phyloP scores from a whole-genome alignment of 1,139 yeast species.

The Pichia sp. region DNA sequence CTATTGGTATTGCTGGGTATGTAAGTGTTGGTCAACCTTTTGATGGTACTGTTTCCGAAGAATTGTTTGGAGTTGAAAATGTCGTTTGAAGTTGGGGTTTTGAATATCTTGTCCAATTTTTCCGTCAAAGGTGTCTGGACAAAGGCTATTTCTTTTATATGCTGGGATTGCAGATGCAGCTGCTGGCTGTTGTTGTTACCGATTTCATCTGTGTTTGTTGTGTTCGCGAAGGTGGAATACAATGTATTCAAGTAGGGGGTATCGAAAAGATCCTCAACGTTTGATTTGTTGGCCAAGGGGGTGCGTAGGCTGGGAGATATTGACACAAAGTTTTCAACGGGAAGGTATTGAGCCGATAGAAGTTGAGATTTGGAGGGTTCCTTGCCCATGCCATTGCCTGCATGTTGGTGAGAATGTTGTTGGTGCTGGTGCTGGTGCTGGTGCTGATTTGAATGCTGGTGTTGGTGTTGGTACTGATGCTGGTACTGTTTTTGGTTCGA shows the following conservation, averaged over 20 bases:
- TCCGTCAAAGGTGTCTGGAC: constrained; percentile 8
- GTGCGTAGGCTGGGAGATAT: constrained; percentile 19
- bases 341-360: background rate
- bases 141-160: constrained; percentile 9
- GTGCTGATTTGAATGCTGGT: background rate
- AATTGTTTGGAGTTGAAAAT: constrained; percentile 22
- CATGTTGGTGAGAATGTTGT: constrained; percentile 6
- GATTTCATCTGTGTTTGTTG: constrained; percentile 18
- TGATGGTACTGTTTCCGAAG: constrained; percentile 10
- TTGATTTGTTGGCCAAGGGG: constrained; percentile 16
- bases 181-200: background rate
- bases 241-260: constrained; percentile 17
- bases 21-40: constrained; percentile 2
- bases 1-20: background rate
- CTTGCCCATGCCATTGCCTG: background rate
- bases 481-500: constrained; percentile 1
- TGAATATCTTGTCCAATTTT: constrained; percentile 29
- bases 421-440: constrained; percentile 1
- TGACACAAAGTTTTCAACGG: background rate
- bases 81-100: constrained; percentile 25
- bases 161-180: constrained; percentile 11
- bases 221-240: constrained; percentile 11
- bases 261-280: constrained; percentile 14
- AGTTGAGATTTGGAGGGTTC: background rate
- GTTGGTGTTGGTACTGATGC: constrained; percentile 4